These are phyloP conservation scores for Phylloporus sp. DNA, from an alignment of 768 basidiomycete genomes.

Conservation along the genomic window DNA sequence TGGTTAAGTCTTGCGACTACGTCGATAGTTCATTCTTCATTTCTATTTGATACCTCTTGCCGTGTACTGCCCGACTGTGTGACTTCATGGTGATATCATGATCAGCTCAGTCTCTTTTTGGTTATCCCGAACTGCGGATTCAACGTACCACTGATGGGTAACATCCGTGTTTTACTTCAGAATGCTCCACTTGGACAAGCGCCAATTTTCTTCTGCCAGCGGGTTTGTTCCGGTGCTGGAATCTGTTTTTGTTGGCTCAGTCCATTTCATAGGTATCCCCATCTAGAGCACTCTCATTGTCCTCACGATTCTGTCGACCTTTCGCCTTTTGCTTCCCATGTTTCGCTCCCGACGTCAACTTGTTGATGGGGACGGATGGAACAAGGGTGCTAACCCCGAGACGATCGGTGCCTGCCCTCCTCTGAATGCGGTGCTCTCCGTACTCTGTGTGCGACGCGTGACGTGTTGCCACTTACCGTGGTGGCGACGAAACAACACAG, in stretches of 20 bases:
- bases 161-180: slow-evolving; percentile 15
- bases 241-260: not conserved
- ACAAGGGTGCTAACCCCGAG: not conserved
- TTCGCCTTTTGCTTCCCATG: too few relatives aligned
- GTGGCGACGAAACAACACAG: slow-evolving; percentile 26
- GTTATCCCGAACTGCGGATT: not conserved
- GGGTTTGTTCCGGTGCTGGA: not conserved
- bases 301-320: not conserved
- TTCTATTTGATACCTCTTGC: slow-evolving; percentile 33
- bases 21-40: not conserved
- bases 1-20: not conserved
- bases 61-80: slow-evolving; percentile 16
- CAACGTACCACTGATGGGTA: slow-evolving; percentile 38
- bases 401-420: not conserved
- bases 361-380: not conserved
- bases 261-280: not conserved
- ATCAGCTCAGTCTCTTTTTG: not conserved
- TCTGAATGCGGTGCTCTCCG: too few relatives aligned
- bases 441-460: slow-evolving; percentile 13
- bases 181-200: not conserved
- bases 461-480: slow-evolving; percentile 20
- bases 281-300: not conserved
- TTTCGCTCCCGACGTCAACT: not conserved
- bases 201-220: not conserved
- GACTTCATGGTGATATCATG: not conserved